Evolutionary conservation across 2,329 filamentous ascomycete species (phyloP).

Genomic region (Talaromyces sp.): DNA sequence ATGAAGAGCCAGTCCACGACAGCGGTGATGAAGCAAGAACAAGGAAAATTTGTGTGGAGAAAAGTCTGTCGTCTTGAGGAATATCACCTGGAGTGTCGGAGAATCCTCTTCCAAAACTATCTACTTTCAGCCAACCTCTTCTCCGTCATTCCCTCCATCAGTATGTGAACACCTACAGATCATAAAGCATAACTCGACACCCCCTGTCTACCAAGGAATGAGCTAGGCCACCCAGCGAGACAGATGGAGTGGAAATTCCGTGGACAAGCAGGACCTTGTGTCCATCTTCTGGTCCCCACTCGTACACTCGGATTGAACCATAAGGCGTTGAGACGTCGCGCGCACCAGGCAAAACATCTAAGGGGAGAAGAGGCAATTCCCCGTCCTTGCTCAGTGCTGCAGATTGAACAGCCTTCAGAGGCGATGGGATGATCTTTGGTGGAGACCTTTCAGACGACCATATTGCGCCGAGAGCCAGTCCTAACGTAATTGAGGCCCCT

Average conservation of each 20-base stretch:
- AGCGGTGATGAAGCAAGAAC: conserved; percentile 65
- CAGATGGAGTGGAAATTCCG: conserved; percentile 73
- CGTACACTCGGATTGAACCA: conserved; percentile 67
- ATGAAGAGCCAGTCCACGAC: conserved; percentile 54
- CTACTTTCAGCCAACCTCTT: background rate
- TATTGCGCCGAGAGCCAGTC: conserved; percentile 28
- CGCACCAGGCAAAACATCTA: conserved; percentile 57
- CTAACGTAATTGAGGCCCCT: conserved; percentile 32
- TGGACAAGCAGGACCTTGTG: conserved; percentile 71
- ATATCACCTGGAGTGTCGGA: conserved; percentile 63
- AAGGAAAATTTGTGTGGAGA: conserved; percentile 65
- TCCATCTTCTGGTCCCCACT: conserved; percentile 70
- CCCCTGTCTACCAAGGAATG: conserved; percentile 60
- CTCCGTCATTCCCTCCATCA: background rate
- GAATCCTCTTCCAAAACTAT: conserved; percentile 63
- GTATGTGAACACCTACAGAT: conserved; percentile 41
- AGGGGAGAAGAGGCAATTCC: conserved; percentile 57
- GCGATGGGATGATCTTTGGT: conserved; percentile 30
- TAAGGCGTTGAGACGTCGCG: conserved; percentile 60
- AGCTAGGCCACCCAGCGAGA: conserved; percentile 63
- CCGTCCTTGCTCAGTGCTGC: conserved; percentile 34
- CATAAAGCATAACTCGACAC: conserved; percentile 74
- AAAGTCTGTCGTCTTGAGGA: conserved; percentile 68
- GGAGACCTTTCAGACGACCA: conserved; percentile 18
- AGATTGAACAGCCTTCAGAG: conserved; percentile 30